phyloP scores from a whole-genome alignment of 106 monocot genomes.

The Amphibolis antarctica region DNA sequence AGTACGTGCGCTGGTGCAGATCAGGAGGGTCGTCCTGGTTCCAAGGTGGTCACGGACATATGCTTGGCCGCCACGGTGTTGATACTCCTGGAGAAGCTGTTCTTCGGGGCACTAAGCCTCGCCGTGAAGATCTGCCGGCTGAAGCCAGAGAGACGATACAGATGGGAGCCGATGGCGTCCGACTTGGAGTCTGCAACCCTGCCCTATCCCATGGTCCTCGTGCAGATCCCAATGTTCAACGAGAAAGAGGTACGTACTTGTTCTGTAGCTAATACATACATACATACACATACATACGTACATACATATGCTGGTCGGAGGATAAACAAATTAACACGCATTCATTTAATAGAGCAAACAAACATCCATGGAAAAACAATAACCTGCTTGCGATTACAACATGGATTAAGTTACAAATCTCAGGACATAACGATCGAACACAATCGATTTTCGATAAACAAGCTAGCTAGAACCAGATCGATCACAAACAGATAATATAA shows the following conservation, averaged over 20 bases:
- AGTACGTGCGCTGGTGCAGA: background rate
- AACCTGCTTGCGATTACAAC: too few relatives aligned
- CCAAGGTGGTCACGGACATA: conserved; percentile 8
- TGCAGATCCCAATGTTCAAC: conserved; percentile 29
- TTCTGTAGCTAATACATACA: too few relatives aligned
- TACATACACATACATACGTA: too few relatives aligned
- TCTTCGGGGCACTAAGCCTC: conserved; percentile 5
- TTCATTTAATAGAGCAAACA: too few relatives aligned
- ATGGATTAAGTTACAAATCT: too few relatives aligned
- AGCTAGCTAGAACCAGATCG: too few relatives aligned
- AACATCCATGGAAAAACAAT: too few relatives aligned
- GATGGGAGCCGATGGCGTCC: conserved; percentile 14
- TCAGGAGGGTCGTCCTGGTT: conserved; percentile 5
- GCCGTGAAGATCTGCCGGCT: conserved; percentile 2
- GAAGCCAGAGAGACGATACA: conserved; percentile 17
- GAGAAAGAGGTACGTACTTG: conserved; percentile 18
- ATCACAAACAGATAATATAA: too few relatives aligned
- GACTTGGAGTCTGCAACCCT: conserved; percentile 12
- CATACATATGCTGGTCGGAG: too few relatives aligned
- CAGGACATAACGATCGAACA: too few relatives aligned
- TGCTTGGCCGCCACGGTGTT: conserved; percentile 16
- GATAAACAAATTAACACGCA: too few relatives aligned
- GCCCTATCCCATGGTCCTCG: conserved; percentile 16
- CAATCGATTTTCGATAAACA: too few relatives aligned
- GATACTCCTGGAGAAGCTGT: conserved; percentile 15